Evolutionary conservation across 2,329 filamentous ascomycete species (phyloP).

Genomic region (Herpotrichia juniperi): DNA sequence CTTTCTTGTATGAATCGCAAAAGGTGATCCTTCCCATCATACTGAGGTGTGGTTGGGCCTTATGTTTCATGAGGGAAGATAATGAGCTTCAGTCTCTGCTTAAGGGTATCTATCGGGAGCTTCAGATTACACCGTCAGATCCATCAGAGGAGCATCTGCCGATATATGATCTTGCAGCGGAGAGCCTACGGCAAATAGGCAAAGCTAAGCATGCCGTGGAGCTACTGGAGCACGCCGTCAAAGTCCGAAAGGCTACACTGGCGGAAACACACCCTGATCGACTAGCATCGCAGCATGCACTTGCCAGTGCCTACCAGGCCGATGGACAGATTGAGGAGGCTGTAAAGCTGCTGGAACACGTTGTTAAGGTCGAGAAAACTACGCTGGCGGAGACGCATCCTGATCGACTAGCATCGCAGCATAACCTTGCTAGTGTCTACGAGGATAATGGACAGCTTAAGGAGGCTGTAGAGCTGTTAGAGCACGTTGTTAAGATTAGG

Average conservation of each 20-base stretch:
- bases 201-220: conserved; percentile 5
- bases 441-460: conserved; percentile 8
- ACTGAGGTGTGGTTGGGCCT: conserved; percentile 13
- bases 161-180: conserved; percentile 13
- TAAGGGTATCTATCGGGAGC: conserved; percentile 5
- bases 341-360: too few species aligned
- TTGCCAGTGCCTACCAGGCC: too few species aligned
- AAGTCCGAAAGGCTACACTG: conserved; percentile 2
- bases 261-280: conserved; percentile 5
- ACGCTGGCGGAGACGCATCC: too few species aligned
- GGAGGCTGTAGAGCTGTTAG: conserved; percentile 7
- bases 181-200: conserved; percentile 5
- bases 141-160: conserved; percentile 6
- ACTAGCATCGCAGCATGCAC: conserved; percentile 5
- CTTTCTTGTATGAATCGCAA: conserved; percentile 6
- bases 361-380: too few species aligned
- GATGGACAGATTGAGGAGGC: too few species aligned
- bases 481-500: conserved; percentile 5
- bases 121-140: conserved; percentile 8
- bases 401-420: too few species aligned
- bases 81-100: conserved; percentile 9
- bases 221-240: conserved; percentile 9
- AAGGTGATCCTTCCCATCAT: conserved; percentile 10
- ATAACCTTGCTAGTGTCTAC: too few species aligned
- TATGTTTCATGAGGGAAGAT: conserved; percentile 12